phyloP scores from a whole-genome alignment of 2,329 filamentous ascomycete species.

The Colletotrichum horii region DNA sequence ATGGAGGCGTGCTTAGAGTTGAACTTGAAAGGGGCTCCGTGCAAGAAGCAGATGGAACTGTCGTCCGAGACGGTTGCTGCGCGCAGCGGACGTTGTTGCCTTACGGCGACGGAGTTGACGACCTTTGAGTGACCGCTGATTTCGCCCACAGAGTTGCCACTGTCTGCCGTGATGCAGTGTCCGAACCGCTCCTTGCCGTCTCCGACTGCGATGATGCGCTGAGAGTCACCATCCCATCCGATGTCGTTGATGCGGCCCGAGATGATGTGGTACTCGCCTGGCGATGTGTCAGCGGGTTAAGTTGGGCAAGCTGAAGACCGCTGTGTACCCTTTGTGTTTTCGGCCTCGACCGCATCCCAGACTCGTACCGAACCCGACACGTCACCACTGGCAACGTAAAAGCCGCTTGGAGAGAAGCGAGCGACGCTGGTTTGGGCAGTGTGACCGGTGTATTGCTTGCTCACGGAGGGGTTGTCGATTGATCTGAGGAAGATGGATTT shows the following conservation, averaged over 20 bases:
- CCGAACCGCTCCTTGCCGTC: constrained; percentile 94
- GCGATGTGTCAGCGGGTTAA: background rate
- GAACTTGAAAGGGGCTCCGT: constrained; percentile 96
- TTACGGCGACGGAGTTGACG: constrained; percentile 90
- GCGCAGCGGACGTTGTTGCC: constrained; percentile 86
- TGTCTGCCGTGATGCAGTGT: constrained; percentile 93
- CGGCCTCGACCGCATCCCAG: constrained; percentile 89
- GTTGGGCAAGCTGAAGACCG: background rate
- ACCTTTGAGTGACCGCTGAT: constrained; percentile 89
- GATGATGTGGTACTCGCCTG: constrained; percentile 90
- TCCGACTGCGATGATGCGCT: constrained; percentile 94
- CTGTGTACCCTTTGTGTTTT: constrained; percentile 73
- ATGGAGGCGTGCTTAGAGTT: constrained; percentile 78
- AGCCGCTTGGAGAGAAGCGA: constrained; percentile 91
- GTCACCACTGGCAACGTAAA: constrained; percentile 94
- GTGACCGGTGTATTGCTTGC: constrained; percentile 92
- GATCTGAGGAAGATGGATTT: constrained; percentile 97
- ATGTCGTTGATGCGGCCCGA: constrained; percentile 95
- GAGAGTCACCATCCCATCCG: constrained; percentile 96
- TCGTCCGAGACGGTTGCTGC: constrained; percentile 94
- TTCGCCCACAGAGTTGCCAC: constrained; percentile 94
- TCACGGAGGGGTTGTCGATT: constrained; percentile 85
- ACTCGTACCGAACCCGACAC: constrained; percentile 83
- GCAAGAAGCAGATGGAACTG: constrained; percentile 86
- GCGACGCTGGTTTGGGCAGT: constrained; percentile 89